phyloP scores from a whole-genome alignment of 2,329 filamentous ascomycete species.

The Fusarium torulosum region DNA sequence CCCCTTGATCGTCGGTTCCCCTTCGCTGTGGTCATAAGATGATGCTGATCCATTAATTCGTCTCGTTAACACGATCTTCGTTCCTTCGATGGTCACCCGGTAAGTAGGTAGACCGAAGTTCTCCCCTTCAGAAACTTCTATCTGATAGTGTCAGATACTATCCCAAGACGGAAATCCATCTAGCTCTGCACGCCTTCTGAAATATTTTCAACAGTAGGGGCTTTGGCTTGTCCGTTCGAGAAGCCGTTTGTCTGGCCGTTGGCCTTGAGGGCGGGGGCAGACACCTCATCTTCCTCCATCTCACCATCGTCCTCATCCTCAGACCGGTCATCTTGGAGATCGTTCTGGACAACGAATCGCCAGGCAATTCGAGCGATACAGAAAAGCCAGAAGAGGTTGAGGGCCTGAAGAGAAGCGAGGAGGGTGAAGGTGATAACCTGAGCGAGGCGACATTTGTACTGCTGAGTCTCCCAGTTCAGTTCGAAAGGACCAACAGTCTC shows the following conservation, averaged over 20 bases:
- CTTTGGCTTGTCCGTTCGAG: constrained; percentile 32
- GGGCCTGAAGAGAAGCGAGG: constrained; percentile 75
- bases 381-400: constrained; percentile 87
- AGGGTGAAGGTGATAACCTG: constrained; percentile 76
- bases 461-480: constrained; percentile 79
- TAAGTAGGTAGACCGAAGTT: constrained; percentile 1
- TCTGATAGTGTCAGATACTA: constrained; percentile 1
- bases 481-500: constrained; percentile 79
- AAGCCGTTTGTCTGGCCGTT: constrained; percentile 40
- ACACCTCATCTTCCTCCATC: constrained; percentile 62
- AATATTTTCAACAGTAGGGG: constrained; percentile 35
- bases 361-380: constrained; percentile 81
- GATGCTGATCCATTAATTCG: constrained; percentile 44
- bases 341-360: constrained; percentile 72
- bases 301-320: constrained; percentile 69
- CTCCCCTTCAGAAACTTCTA: not conserved
- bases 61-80: constrained; percentile 27
- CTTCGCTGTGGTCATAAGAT: constrained; percentile 39
- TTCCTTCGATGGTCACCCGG: constrained; percentile 4
- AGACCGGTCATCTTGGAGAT: constrained; percentile 77
- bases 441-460: constrained; percentile 81
- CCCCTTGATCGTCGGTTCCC: constrained; percentile 21
- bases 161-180: not conserved
- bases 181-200: constrained; percentile 36
- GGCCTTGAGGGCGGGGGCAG: constrained; percentile 45